Conservation (phyloP, 768 basidiomycete species). For the Lactarius hengduanensis region DNA sequence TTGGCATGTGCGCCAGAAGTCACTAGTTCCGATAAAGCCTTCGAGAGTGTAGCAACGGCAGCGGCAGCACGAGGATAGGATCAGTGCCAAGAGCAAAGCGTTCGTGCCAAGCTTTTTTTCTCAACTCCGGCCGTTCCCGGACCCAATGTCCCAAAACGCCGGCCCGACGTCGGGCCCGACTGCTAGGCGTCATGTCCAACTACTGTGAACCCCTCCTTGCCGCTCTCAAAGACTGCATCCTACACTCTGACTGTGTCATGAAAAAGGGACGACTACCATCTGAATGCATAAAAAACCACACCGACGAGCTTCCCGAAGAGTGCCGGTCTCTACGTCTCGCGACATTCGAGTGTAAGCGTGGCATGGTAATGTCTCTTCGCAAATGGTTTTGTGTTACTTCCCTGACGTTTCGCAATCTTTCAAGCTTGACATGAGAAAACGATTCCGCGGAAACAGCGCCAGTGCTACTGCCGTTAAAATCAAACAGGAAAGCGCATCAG, state of each 20-base stretch:
- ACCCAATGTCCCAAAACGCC: not conserved
- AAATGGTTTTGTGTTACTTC: constrained; percentile 4
- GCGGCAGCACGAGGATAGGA: not conserved
- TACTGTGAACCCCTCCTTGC: constrained; percentile 74
- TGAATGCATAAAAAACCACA: constrained; percentile 76
- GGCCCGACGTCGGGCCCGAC: not conserved
- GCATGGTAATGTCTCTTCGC: constrained; percentile 58
- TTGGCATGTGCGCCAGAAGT: not conserved
- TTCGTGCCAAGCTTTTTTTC: not conserved
- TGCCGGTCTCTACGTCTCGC: constrained; percentile 79
- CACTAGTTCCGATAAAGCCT: not conserved
- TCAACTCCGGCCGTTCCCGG: not conserved
- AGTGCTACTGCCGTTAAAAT: constrained; percentile 39
- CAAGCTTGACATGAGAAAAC: constrained; percentile 82
- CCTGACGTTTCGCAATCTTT: not conserved
- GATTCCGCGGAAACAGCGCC: constrained; percentile 72
- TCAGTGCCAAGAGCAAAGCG: not conserved
- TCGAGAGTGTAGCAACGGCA: not conserved
- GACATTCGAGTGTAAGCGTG: constrained; percentile 88
- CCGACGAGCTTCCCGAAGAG: constrained; percentile 72
- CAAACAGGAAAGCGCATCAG: constrained; percentile 10
- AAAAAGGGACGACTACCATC: constrained; percentile 79
- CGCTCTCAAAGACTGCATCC: constrained; percentile 80
- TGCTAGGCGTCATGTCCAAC: constrained; percentile 59
- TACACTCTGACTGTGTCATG: constrained; percentile 84